phyloP scores from a whole-genome alignment of 1,284 basidiomycete genomes.

The Volvariella volvacea region DNA sequence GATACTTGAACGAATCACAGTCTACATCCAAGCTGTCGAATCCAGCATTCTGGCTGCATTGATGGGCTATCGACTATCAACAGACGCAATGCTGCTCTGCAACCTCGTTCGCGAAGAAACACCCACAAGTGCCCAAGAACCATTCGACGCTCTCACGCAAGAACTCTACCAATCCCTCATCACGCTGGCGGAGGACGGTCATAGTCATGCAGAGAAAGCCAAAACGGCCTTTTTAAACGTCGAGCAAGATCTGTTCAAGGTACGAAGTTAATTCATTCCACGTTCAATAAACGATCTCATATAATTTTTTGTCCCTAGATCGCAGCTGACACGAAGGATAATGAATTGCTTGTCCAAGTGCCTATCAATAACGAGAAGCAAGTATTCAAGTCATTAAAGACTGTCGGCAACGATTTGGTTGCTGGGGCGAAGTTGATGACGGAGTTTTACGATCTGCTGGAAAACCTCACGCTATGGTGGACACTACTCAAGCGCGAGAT shows the following conservation, averaged over 20 bases:
- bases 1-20: constrained; percentile 21
- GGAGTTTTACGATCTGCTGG: constrained; percentile 21
- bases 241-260: constrained; percentile 31
- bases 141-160: constrained; percentile 5
- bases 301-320: constrained; percentile 16
- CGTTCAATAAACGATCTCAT: no score
- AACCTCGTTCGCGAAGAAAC: constrained; percentile 3
- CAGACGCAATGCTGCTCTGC: constrained; percentile 17
- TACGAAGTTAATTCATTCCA: no score
- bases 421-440: constrained; percentile 26
- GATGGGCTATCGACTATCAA: constrained; percentile 21
- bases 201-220: constrained; percentile 18
- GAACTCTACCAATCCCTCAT: constrained; percentile 7
- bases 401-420: constrained; percentile 28
- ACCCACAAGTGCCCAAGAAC: not conserved
- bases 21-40: constrained; percentile 25
- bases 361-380: constrained; percentile 25
- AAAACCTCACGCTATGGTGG: constrained; percentile 25
- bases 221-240: constrained; percentile 21
- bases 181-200: constrained; percentile 16
- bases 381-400: constrained; percentile 25
- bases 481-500: constrained; percentile 9
- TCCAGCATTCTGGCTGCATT: constrained; percentile 24
- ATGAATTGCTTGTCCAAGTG: constrained; percentile 21
- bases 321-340: constrained; percentile 30